These are phyloP conservation scores for Thelonectria olida DNA, from an alignment of 2,329 filamentous ascomycete species.

Conservation along the genomic window DNA sequence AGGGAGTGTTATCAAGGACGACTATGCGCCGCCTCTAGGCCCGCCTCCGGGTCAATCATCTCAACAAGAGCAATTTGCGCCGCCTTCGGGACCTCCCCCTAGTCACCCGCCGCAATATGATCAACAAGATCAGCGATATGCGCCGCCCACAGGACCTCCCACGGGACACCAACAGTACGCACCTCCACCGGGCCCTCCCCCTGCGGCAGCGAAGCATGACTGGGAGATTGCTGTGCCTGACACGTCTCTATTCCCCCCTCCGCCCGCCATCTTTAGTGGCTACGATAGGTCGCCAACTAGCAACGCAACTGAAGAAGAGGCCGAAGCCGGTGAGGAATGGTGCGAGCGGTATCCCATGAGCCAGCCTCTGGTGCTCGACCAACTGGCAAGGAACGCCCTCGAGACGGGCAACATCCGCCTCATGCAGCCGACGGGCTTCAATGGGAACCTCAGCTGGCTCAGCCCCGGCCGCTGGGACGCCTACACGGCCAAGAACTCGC, in stretches of 20 bases:
- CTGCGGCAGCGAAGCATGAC: slow-evolving; percentile 62
- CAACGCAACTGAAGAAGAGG: slow-evolving; percentile 73
- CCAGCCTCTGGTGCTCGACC: slow-evolving; percentile 59
- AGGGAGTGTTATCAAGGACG: not conserved
- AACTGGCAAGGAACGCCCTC: slow-evolving; percentile 57
- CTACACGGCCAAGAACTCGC: slow-evolving; percentile 52
- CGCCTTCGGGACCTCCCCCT: not conserved
- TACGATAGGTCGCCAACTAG: slow-evolving; percentile 72
- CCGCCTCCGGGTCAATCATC: slow-evolving; percentile 34
- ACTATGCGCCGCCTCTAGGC: slow-evolving; percentile 31
- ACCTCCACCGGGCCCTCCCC: slow-evolving; percentile 46
- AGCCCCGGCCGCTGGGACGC: slow-evolving; percentile 63
- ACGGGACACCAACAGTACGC: slow-evolving; percentile 38
- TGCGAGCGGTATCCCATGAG: slow-evolving; percentile 68
- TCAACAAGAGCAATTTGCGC: slow-evolving; percentile 25
- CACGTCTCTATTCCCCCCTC: slow-evolving; percentile 76
- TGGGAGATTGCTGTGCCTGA: slow-evolving; percentile 78
- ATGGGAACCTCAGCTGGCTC: slow-evolving; percentile 55
- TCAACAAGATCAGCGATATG: not conserved
- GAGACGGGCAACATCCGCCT: slow-evolving; percentile 62
- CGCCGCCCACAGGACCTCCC: slow-evolving; percentile 44
- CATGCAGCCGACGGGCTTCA: slow-evolving; percentile 59
- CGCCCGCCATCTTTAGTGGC: slow-evolving; percentile 71
- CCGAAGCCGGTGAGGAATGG: slow-evolving; percentile 73
- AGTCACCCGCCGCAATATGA: not conserved